Evolutionary conservation across 2,329 filamentous ascomycete species (phyloP), one percentile per base, ranked within the genome.

Genomic region (Septoria linicola): DNA sequence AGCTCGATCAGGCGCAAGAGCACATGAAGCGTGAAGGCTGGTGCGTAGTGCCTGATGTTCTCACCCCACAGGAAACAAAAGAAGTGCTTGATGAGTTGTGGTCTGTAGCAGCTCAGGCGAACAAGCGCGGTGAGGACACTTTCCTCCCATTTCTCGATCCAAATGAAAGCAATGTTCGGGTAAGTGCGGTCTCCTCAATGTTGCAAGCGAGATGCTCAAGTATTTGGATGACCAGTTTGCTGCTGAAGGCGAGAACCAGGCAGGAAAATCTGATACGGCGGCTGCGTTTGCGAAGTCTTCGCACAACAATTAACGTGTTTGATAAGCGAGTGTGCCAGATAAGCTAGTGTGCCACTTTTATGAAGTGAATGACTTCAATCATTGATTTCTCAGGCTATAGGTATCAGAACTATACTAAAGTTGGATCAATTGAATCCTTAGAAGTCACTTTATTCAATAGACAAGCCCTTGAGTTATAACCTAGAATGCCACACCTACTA

Each of bases 1-100:
- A 59, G 73, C 2, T 52, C 13, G 20, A 32, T 19, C 19, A 48
- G 41, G 36, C 49, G 7, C 42, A 43, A 32, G 34, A 52, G 20
- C 36, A 39, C 6, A 27, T 52, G 20, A 41, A 20, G 27, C 17
- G 3, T 3, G 40, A 55, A 40, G 52, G 52, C 31, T 52, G 52
- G 52, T 42, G 41, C 19, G 43, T 55, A 7, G 11, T 54, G 5
- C 52, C 52, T 13, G 48, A 55, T 30, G 40, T 55, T 10, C 52
- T 55, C 37, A 48, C 14, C 32, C n/a, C 11, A 30, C 21, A 48
- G 17, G 31, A 55, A 31, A 48, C 51, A 8, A 39, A 42, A 20
- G 42, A 49, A 8, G 19, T 43, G 19, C 51, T 53, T 11, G 37
- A 41, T 11, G 34, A 43, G 34, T 44, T 53, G 19, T 53, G 51